Evolutionary conservation across 495 filamentous ascomycete species (phyloP), one percentile per base, ranked within the genome.

Genomic region (Niebla homalea): DNA sequence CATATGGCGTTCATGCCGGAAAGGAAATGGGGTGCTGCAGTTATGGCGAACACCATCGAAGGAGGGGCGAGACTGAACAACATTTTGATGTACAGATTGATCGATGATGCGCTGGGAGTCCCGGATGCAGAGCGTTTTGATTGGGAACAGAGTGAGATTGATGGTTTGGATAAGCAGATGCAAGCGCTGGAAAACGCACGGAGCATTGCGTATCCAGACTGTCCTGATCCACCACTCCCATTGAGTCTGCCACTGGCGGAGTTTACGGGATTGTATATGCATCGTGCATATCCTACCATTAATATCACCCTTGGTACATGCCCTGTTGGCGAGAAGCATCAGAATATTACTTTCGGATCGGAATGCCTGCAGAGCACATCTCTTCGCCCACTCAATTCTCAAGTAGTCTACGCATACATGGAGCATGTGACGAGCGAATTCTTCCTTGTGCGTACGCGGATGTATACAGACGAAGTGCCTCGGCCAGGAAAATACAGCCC

Each of bases 1-100:
- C 51, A 67, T 37, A 61, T 78, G 2, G 64, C 63, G 14, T 73
- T 72, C 50, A 48, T 79, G 19, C 74, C 74, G 0, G 61, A 61
- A 5, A 53, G 64, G 22, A 49, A 65, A 6, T 79, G 63, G 41
- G 74, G 71, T 0, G 62, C 75, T 11, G 66, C 68, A 0, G 57
- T 67, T 20, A 64, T 78, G 59, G 69, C 56, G 1, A 79, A 78
- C 46, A 67, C 68, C 10, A 63, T 53, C 12, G 18, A 57, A 20
- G 62, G 65, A 47, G 16, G 29, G 7, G 57, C 57, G 4, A 32
- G 29, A 11, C 29, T 32, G 5, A 58, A 64, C 18, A 21, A 46
- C n/a, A 59, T 57, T 16, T 39, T 73, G 16, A 55, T 63, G 18
- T 69, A 59, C 54, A 52, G 65, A 45, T 54, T 75, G n/a, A 49